A percentile compares a stretch with the other conserved stretches of the same genome.
Evolutionary conservation across 495 filamentous ascomycete species (phyloP).

Genomic region (Penicillium crystallinum): DNA sequence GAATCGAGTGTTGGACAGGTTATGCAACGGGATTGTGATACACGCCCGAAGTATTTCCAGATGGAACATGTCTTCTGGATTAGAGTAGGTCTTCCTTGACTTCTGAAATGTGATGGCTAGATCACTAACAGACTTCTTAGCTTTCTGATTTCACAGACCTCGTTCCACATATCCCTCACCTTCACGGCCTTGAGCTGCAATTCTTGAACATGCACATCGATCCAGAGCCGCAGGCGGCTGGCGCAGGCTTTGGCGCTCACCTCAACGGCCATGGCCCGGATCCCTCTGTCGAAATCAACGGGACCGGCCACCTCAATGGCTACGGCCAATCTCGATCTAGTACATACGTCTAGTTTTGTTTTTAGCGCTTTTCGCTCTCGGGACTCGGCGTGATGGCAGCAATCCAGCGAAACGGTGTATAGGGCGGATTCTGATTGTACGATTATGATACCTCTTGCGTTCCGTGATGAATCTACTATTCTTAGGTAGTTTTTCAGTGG

Average conservation of each 20-base stretch:
- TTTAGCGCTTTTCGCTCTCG: constrained; percentile 19
- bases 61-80: constrained; percentile 71
- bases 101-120: neutral
- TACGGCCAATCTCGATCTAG: constrained; percentile 36
- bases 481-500: constrained; percentile 6
- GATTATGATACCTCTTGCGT: constrained; percentile 48
- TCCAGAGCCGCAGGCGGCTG: constrained; percentile 26
- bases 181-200: constrained; percentile 55
- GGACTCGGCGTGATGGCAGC: constrained; percentile 20
- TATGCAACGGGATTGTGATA: constrained; percentile 44
- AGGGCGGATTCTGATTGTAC: constrained; percentile 42
- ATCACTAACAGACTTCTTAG: constrained; percentile 34
- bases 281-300: constrained; percentile 22
- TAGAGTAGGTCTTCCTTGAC: constrained; percentile 48
- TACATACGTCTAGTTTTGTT: constrained; percentile 44
- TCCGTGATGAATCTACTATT: constrained; percentile 31
- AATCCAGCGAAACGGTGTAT: constrained; percentile 26
- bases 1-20: constrained; percentile 38
- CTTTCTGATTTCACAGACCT: constrained; percentile 71
- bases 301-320: constrained; percentile 31
- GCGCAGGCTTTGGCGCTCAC: constrained; percentile 8
- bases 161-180: constrained; percentile 64
- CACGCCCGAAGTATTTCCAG: constrained; percentile 47
- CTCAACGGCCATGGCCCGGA: constrained; percentile 31
- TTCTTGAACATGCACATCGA: constrained; percentile 47